Evolutionary conservation across 805 yeast genomes (phyloP).

Genomic region (Cyberlindnera americana): DNA sequence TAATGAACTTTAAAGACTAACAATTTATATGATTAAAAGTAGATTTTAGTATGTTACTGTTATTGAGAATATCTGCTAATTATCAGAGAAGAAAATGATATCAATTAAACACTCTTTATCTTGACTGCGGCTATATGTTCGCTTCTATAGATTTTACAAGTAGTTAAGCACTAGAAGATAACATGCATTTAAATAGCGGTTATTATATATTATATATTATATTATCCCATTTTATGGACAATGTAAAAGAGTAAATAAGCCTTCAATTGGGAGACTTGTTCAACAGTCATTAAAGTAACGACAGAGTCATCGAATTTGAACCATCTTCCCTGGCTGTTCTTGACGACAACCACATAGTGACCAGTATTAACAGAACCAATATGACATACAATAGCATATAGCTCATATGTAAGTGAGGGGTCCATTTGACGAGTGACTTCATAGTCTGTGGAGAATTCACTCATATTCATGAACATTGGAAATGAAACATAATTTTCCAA

Average conservation of each 20-base stretch:
- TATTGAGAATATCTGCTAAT: too few species aligned
- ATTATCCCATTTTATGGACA: constrained; percentile 25
- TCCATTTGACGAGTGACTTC: constrained; percentile 20
- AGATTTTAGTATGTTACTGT: too few species aligned
- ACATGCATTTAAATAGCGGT: too few species aligned
- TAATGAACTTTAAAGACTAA: too few species aligned
- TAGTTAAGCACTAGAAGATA: too few species aligned
- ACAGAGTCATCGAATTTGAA: constrained; percentile 87
- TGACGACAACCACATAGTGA: constrained; percentile 81
- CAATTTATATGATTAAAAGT: too few species aligned
- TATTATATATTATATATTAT: too few species aligned
- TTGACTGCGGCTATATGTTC: too few species aligned
- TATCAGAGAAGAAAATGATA: too few species aligned
- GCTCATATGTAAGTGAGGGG: constrained; percentile 60
- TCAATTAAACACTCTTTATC: too few species aligned
- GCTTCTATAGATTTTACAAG: too few species aligned
- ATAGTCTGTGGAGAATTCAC: constrained; percentile 43
- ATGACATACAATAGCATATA: constrained; percentile 85
- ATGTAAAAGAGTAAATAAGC: constrained; percentile 82
- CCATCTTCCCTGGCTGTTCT: constrained; percentile 77
- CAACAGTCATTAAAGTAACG: constrained; percentile 60
- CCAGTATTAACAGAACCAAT: constrained; percentile 95
- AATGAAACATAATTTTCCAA: constrained; percentile 70
- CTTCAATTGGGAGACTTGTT: constrained; percentile 62
- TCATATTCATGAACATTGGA: constrained; percentile 71